A percentile compares a stretch with the other conserved stretches of the same genome.
phyloP scores from a whole-genome alignment of 371 early-diverging fungal genomes.

The Apophysomyces sp. region DNA sequence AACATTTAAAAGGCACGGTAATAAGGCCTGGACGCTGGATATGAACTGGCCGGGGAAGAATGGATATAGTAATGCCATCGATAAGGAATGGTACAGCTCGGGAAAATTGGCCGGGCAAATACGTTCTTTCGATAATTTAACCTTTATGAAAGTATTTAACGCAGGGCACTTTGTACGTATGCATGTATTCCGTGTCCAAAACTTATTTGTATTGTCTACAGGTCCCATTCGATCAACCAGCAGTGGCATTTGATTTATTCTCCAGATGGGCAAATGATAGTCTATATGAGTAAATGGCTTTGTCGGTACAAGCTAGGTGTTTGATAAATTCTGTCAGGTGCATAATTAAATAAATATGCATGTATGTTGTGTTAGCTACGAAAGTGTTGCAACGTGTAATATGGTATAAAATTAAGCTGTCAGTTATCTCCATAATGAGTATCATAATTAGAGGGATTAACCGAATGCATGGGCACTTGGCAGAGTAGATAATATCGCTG shows the following conservation, averaged over 20 bases:
- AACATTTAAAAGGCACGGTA: slow-evolving; percentile 66
- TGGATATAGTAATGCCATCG: slow-evolving; percentile 55
- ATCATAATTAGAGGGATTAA: too few relatives aligned
- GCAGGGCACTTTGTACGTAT: slow-evolving; percentile 75
- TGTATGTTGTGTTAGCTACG: too few relatives aligned
- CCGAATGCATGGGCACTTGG: too few relatives aligned
- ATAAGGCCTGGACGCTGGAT: slow-evolving; percentile 75
- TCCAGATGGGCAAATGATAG: too few relatives aligned
- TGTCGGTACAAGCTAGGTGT: too few relatives aligned
- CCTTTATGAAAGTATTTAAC: slow-evolving; percentile 73
- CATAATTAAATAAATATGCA: too few relatives aligned
- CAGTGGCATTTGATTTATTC: neutral
- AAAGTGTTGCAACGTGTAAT: too few relatives aligned
- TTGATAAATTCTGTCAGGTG: too few relatives aligned
- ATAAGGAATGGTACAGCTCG: slow-evolving; percentile 32
- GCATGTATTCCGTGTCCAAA: slow-evolving; percentile 1
- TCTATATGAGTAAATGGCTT: too few relatives aligned
- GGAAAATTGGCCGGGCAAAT: slow-evolving; percentile 65
- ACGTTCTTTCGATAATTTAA: slow-evolving; percentile 57
- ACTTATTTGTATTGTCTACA: neutral
- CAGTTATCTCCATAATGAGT: too few relatives aligned
- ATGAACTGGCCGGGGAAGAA: slow-evolving; percentile 73
- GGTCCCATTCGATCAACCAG: neutral
- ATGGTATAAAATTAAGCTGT: too few relatives aligned
- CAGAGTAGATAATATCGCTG: too few relatives aligned